Conservation (phyloP, 768 basidiomycete species). For the Clathrus columnatus region DNA sequence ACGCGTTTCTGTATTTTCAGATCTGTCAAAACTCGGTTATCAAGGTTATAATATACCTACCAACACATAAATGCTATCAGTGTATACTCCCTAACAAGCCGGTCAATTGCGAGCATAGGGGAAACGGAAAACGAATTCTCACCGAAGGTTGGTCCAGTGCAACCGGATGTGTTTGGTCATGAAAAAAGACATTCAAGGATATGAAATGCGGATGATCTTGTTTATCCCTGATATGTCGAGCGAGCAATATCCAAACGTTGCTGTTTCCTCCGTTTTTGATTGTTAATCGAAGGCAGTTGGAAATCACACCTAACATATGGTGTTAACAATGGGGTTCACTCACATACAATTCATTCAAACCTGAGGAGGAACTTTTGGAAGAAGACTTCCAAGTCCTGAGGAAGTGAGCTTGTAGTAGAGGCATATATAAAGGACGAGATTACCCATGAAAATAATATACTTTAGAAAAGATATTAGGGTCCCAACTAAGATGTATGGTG, state of each 20-base stretch:
- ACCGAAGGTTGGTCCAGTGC: not conserved
- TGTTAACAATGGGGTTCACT: not conserved
- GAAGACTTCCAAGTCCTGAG: slow-evolving; percentile 29
- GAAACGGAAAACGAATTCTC: not conserved
- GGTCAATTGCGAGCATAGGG: not conserved
- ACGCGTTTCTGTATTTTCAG: slow-evolving; percentile 20
- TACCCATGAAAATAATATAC: slow-evolving; percentile 60
- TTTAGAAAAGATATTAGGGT: slow-evolving; percentile 52
- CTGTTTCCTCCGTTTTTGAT: slow-evolving; percentile 9
- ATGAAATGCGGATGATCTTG: slow-evolving; percentile 57
- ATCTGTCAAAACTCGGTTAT: not conserved
- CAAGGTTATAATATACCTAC: slow-evolving; percentile 20
- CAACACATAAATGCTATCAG: slow-evolving; percentile 38
- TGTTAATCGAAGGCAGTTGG: not conserved
- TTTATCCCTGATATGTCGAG: slow-evolving; percentile 63
- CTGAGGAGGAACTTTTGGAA: not conserved
- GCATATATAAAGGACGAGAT: slow-evolving; percentile 14
- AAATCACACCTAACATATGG: not conserved
- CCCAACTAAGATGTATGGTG: slow-evolving; percentile 81
- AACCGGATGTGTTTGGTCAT: slow-evolving; percentile 15
- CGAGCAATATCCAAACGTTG: slow-evolving; percentile 68
- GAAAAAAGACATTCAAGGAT: slow-evolving; percentile 38
- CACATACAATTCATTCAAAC: not conserved
- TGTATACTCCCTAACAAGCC: slow-evolving; percentile 26
- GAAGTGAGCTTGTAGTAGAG: too few relatives aligned